These are phyloP conservation scores for Grosmannia clavigera DNA, from an alignment of 2,329 filamentous ascomycete genomes.

Conservation along the genomic window DNA sequence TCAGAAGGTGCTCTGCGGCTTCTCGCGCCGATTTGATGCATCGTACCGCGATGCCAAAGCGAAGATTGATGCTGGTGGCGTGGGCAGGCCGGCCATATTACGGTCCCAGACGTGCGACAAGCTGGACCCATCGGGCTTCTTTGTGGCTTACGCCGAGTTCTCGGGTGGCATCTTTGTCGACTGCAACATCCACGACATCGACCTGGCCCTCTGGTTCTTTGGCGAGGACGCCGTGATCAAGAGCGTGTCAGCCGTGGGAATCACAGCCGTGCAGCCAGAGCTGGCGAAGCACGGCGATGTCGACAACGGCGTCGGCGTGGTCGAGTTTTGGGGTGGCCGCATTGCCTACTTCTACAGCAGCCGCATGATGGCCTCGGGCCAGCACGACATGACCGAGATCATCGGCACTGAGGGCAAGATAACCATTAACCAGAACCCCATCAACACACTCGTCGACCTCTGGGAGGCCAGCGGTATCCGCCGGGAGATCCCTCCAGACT, in stretches of 20 bases:
- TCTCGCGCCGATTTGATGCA: slow-evolving; percentile 3
- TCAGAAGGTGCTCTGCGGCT: slow-evolving; percentile 3
- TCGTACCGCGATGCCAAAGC: slow-evolving; percentile 3
- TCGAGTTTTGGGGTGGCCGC: slow-evolving; percentile 3
- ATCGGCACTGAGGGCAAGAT: slow-evolving; percentile 4
- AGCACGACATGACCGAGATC: slow-evolving; percentile 6
- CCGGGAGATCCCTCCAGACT: not conserved
- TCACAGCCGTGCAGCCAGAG: slow-evolving; percentile 1
- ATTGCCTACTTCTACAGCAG: slow-evolving; percentile 3
- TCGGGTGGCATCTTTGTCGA: slow-evolving; percentile 5
- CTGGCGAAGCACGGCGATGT: not conserved
- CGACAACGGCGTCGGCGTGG: slow-evolving; percentile 4
- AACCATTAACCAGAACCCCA: slow-evolving; percentile 1
- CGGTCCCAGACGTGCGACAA: slow-evolving; percentile 5
- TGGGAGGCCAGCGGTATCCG: not conserved
- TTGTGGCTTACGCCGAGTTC: not conserved
- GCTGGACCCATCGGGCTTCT: slow-evolving; percentile 1
- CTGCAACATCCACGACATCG: slow-evolving; percentile 7
- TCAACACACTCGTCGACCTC: slow-evolving; percentile 1
- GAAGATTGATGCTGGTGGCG: not conserved
- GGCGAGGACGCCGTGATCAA: not conserved
- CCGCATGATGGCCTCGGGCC: slow-evolving; percentile 5
- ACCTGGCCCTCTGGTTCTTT: slow-evolving; percentile 3
- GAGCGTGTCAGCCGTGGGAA: not conserved
- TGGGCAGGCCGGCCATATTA: not conserved